Evolutionary conservation across 2,329 filamentous ascomycete genomes (phyloP).

Genomic region (Penicillium sp.): DNA sequence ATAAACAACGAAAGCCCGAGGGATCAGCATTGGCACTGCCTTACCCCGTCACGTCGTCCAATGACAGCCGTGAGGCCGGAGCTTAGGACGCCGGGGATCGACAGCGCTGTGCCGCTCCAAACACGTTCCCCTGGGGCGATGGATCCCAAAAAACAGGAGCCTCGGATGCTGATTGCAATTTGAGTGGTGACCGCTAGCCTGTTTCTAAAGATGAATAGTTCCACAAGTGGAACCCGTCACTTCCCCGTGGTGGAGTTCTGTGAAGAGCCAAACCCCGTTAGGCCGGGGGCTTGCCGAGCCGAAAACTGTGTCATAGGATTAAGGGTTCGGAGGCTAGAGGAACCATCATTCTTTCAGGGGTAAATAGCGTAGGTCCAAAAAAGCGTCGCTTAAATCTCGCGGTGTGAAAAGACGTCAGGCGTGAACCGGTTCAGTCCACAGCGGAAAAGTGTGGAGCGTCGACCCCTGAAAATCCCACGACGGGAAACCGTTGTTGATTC

Average conservation of each 20-base stretch:
- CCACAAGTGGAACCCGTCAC: neutral
- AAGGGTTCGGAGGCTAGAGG: neutral
- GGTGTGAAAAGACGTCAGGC: neutral
- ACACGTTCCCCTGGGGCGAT: slow-evolving; percentile 4
- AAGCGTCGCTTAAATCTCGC: neutral
- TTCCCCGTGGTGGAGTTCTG: neutral
- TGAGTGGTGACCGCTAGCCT: neutral
- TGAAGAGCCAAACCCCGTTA: neutral
- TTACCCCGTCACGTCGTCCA: neutral
- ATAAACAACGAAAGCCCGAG: neutral
- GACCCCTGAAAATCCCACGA: slow-evolving; percentile 2
- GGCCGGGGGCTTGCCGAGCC: neutral
- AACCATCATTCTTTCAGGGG: neutral
- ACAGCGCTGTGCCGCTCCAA: slow-evolving; percentile 1
- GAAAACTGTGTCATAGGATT: neutral
- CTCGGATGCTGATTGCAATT: slow-evolving; percentile 5
- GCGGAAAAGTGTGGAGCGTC: neutral
- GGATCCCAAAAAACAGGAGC: neutral
- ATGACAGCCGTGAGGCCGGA: neutral
- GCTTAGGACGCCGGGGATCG: slow-evolving; percentile 12
- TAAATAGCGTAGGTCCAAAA: neutral
- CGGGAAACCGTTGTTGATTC: neutral
- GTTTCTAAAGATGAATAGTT: slow-evolving; percentile 14
- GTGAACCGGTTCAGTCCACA: neutral
- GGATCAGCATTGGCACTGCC: slow-evolving; percentile 12